These are phyloP conservation scores for Besnoitia besnoiti DNA, from an alignment of 169 alveolate species.

Conservation along the genomic window DNA sequence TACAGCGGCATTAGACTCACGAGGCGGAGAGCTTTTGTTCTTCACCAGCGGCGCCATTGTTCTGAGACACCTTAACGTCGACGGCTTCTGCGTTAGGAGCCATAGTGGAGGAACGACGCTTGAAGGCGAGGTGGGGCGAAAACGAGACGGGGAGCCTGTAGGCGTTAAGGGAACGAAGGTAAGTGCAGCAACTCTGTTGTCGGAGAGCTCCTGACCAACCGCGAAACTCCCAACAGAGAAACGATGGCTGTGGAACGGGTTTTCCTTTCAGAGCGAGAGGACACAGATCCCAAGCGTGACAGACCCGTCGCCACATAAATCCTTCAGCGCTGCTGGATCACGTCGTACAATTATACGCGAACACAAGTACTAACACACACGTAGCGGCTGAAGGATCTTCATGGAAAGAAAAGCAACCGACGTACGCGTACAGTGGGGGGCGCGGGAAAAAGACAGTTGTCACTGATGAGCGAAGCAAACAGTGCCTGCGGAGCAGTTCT, in stretches of 20 bases:
- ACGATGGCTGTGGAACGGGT: not conserved
- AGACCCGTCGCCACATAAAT: not conserved
- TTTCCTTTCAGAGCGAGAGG: not conserved
- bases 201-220: not conserved
- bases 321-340: not conserved
- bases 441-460: too few species aligned
- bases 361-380: too few species aligned
- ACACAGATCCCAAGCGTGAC: not conserved
- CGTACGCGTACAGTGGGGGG: too few species aligned
- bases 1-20: not conserved
- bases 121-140: not conserved
- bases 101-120: not conserved
- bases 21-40: slow-evolving; percentile 24
- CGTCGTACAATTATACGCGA: too few species aligned
- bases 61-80: not conserved
- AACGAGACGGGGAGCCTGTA: not conserved
- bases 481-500: too few species aligned
- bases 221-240: not conserved
- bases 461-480: too few species aligned
- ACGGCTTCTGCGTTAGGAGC: not conserved
- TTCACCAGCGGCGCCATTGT: not conserved
- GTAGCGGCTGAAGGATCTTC: too few species aligned
- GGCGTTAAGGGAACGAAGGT: not conserved
- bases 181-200: too few species aligned
- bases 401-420: too few species aligned